Evolutionary conservation across 2,329 filamentous ascomycete species (phyloP).

Genomic region (Podosphaera aphanis): DNA sequence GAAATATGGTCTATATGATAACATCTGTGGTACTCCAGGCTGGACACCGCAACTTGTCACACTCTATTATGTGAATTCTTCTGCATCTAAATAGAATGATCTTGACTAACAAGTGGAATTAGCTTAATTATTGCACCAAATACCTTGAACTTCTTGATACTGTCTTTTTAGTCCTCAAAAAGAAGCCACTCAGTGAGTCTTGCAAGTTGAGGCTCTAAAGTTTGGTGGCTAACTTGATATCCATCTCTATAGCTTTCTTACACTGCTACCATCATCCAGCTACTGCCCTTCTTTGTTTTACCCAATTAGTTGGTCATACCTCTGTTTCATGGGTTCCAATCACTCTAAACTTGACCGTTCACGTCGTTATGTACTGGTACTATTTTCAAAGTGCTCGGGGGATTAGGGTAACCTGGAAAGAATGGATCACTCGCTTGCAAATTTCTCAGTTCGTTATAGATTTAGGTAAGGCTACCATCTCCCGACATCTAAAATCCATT

Average conservation of each 20-base stretch:
- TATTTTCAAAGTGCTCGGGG: conserved; percentile 98
- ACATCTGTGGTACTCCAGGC: conserved; percentile 61
- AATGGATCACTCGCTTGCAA: conserved; percentile 95
- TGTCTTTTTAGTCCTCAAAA: conserved; percentile 93
- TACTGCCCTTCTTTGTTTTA: conserved; percentile 92
- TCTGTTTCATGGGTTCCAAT: conserved; percentile 91
- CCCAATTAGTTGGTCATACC: conserved; percentile 78
- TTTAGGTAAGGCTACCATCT: conserved; percentile 35
- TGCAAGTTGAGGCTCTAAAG: background rate
- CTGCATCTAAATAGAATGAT: background rate
- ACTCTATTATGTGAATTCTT: conserved; percentile 74
- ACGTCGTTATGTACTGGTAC: conserved; percentile 99
- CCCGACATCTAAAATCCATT: conserved; percentile 1
- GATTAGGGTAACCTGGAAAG: conserved; percentile 97
- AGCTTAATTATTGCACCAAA: conserved; percentile 97
- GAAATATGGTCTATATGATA: conserved; percentile 62
- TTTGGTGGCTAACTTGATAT: conserved; percentile 13
- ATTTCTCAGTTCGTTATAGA: conserved; percentile 95
- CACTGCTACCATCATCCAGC: conserved; percentile 98
- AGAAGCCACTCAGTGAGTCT: conserved; percentile 69
- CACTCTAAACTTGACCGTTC: conserved; percentile 73
- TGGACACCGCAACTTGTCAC: conserved; percentile 88
- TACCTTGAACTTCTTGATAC: conserved; percentile 91
- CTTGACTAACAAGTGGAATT: conserved; percentile 18
- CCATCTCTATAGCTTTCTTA: conserved; percentile 46